Base-by-base conservation (phyloP, 108 stramenopile genomes). In the Fistulifera solaris region DNA sequence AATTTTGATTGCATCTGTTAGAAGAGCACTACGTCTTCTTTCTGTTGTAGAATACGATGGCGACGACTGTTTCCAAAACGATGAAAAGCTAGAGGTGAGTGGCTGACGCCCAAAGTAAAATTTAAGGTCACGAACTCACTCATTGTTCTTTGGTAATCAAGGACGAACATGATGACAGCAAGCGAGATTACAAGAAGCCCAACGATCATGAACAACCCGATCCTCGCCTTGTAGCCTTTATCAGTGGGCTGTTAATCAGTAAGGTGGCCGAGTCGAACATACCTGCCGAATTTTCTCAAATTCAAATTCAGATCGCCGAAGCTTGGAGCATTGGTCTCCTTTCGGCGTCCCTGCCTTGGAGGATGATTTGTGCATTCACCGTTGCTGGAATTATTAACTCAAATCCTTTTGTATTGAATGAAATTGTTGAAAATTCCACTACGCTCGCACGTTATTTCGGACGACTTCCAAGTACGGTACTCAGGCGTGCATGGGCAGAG, bases 321-420 rank as follows among this genome's bases (percentile, higher is more conserved):
- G 88, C 78, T 15, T 90, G 88, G 88, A 80, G 78, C 57, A 52
- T 90, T 40, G 88, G 88, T 5, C 54, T 90, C 22, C 63, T 90
- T 8, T 86, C 88, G 17, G 81, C 75, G 17, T 90, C 88, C 0
- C 45, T 78, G 23, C 88, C 88, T 15, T 90, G 84, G 84, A 55
- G 85, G 26, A 86, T 90, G 88, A 67, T 90, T 11, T 86, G 70
- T 58, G 75, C 88, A 18, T 54, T 81, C 42, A 80, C 80, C 24
- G 68, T 77, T 0, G 62, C 82, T 56, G 82, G 81, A 11, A 84
- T 90, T 45, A 44, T 90, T 41, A 81, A 78, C 44, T 31, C 38
- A n/a, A 73, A 63, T 27, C 79, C 81, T 24, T 14, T 27, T 23
- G 79, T 79, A 14, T 61, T 85, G 10, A 38, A 40, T 10, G 42